phyloP scores from a whole-genome alignment of 2,329 filamentous ascomycete genomes.

The Cladosporium sp. region DNA sequence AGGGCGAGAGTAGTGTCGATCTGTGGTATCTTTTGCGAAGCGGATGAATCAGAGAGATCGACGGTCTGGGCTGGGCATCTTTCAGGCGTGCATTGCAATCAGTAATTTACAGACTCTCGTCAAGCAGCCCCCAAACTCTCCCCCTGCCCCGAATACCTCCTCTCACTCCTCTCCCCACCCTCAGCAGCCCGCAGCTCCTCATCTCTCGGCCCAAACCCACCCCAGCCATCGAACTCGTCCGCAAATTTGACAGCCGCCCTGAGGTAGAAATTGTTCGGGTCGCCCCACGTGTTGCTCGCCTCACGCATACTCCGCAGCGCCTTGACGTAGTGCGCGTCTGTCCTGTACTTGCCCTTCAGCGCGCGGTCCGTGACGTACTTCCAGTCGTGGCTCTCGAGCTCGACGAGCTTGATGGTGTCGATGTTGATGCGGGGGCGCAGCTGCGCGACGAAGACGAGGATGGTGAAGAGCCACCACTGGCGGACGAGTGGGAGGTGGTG shows the following conservation, averaged over 20 bases:
- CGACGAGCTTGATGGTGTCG: slow-evolving; percentile 54
- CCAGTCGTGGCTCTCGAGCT: slow-evolving; percentile 66
- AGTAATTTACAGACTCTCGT: not conserved
- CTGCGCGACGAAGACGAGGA: slow-evolving; percentile 71
- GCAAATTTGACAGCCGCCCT: slow-evolving; percentile 65
- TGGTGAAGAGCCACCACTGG: slow-evolving; percentile 82
- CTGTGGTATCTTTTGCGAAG: too few relatives aligned
- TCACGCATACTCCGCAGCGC: slow-evolving; percentile 69
- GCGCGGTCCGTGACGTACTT: slow-evolving; percentile 66
- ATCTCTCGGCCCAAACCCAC: slow-evolving; percentile 35
- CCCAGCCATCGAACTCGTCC: slow-evolving; percentile 68
- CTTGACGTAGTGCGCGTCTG: slow-evolving; percentile 82
- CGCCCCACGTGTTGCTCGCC: slow-evolving; percentile 67
- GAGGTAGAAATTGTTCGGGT: slow-evolving; percentile 59
- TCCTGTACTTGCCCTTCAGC: slow-evolving; percentile 58
- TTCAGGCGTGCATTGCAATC: too few relatives aligned
- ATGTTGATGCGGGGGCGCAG: slow-evolving; percentile 65
- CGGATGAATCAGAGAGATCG: too few relatives aligned
- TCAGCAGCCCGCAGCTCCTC: slow-evolving; percentile 14
- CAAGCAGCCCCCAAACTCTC: slow-evolving; percentile 1
- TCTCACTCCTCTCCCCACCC: slow-evolving; percentile 1
- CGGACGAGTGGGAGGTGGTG: slow-evolving; percentile 69
- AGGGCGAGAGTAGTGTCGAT: not conserved
- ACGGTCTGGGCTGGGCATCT: too few relatives aligned
- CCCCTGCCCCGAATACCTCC: slow-evolving; percentile 18